Evolutionary conservation across 1,284 basidiomycete species (phyloP).

Genomic region (Caloboletus firmus): DNA sequence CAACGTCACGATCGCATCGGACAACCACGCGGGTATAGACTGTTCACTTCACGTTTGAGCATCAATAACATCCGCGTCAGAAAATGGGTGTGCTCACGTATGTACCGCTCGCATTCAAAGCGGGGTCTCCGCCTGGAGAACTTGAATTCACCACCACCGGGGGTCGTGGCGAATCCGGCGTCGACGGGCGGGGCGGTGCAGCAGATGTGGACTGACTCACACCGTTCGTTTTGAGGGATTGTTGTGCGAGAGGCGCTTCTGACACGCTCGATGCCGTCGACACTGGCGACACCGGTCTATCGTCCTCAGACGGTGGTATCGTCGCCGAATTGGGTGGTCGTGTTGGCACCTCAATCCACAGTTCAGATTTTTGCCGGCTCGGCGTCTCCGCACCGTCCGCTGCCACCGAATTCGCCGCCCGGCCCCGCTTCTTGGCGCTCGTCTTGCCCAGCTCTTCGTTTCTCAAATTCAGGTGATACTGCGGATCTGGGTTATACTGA

Average conservation of each 20-base stretch:
- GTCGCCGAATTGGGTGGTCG: constrained; percentile 38
- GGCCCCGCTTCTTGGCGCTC: constrained; percentile 54
- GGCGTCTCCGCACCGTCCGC: constrained; percentile 58
- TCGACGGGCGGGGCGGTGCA: constrained; percentile 22
- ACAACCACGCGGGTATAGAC: constrained; percentile 73
- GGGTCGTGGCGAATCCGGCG: constrained; percentile 31
- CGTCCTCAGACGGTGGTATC: constrained; percentile 41
- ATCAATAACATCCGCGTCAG: constrained; percentile 35
- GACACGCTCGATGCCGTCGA: constrained; percentile 68
- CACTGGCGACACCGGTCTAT: constrained; percentile 61
- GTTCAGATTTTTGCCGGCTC: constrained; percentile 43
- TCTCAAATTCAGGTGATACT: constrained; percentile 61
- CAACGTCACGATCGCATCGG: constrained; percentile 60
- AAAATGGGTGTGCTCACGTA: constrained; percentile 29
- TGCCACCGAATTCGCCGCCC: constrained; percentile 47
- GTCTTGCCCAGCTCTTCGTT: constrained; percentile 57
- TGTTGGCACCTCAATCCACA: constrained; percentile 43
- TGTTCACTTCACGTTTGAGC: constrained; percentile 37
- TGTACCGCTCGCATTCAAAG: constrained; percentile 14
- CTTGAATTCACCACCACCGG: constrained; percentile 12
- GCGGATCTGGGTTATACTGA: constrained; percentile 71
- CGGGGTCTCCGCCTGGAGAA: constrained; percentile 21
- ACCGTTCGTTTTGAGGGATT: constrained; percentile 54
- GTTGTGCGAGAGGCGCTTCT: constrained; percentile 66
- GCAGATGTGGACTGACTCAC: constrained; percentile 26